phyloP scores from a whole-genome alignment of 148 eudicot genomes.

The Mesembryanthemum crystallinum region DNA sequence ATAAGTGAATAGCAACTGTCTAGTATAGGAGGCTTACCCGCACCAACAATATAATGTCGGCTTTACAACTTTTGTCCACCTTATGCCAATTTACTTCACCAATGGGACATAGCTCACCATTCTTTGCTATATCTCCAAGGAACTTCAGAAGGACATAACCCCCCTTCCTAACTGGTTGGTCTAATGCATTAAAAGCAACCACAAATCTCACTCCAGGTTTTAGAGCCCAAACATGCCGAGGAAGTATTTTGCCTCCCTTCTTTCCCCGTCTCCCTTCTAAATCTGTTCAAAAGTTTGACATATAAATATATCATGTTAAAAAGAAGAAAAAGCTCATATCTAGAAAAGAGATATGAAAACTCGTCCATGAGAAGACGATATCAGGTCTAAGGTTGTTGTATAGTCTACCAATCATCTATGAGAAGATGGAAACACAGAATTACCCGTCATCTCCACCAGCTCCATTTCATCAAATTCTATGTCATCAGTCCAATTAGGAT shows the following conservation, averaged over 20 bases:
- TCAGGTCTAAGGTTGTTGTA: neutral
- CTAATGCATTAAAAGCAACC: slow-evolving; percentile 30
- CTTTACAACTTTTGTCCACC: slow-evolving; percentile 31
- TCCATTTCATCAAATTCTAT: slow-evolving; percentile 35
- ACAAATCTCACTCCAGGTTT: slow-evolving; percentile 38
- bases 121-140: slow-evolving; percentile 36
- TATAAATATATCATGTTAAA: neutral
- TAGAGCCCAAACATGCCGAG: slow-evolving; percentile 37
- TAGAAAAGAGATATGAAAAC: neutral
- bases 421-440: slow-evolving; percentile 13
- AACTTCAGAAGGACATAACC: slow-evolving; percentile 32
- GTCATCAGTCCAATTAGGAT: slow-evolving; percentile 25
- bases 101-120: slow-evolving; percentile 34
- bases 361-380: neutral
- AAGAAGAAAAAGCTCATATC: neutral
- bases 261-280: slow-evolving; percentile 31
- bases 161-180: slow-evolving; percentile 36
- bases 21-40: slow-evolving; percentile 24
- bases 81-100: slow-evolving; percentile 35
- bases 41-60: slow-evolving; percentile 27
- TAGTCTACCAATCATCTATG: neutral
- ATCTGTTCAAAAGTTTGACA: slow-evolving; percentile 17
- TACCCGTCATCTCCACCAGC: slow-evolving; percentile 41
- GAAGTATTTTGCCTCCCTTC: slow-evolving; percentile 35
- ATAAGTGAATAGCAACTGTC: neutral